Evolutionary conservation across 305 asterid genomes (phyloP).

Genomic region (Solanum hybrid): DNA sequence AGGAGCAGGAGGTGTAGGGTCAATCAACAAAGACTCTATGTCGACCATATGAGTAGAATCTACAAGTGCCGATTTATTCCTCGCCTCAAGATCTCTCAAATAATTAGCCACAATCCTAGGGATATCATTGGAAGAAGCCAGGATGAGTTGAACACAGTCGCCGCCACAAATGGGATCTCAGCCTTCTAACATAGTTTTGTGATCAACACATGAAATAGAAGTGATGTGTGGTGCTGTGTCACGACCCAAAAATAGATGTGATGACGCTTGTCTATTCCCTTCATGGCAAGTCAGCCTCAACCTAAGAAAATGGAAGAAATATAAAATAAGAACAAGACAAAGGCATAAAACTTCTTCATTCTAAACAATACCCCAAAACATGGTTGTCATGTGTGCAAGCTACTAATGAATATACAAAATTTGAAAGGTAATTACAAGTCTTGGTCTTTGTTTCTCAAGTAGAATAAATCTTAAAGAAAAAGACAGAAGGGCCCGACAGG

Average conservation of each 20-base stretch:
- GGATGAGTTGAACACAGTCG: background rate
- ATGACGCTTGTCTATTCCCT: background rate
- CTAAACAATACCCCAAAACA: background rate
- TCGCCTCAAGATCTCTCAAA: background rate
- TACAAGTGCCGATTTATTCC: background rate
- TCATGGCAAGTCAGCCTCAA: background rate
- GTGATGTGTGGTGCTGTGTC: background rate
- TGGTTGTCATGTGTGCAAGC: background rate
- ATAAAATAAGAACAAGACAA: background rate
- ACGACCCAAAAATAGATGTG: background rate
- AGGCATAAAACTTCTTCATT: background rate
- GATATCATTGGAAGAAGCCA: background rate
- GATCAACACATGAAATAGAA: background rate
- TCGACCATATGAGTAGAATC: background rate
- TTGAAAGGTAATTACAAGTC: background rate
- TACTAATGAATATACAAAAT: no score
- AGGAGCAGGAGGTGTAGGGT: background rate
- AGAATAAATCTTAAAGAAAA: no score
- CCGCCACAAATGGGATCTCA: background rate
- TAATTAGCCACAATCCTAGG: background rate
- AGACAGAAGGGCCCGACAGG: background rate
- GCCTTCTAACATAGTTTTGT: background rate
- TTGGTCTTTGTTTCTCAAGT: background rate
- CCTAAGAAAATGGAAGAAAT: background rate
- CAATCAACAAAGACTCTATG: background rate